Evolutionary conservation across 2,329 filamentous ascomycete species (phyloP).

Genomic region (Ophiostoma piceae): DNA sequence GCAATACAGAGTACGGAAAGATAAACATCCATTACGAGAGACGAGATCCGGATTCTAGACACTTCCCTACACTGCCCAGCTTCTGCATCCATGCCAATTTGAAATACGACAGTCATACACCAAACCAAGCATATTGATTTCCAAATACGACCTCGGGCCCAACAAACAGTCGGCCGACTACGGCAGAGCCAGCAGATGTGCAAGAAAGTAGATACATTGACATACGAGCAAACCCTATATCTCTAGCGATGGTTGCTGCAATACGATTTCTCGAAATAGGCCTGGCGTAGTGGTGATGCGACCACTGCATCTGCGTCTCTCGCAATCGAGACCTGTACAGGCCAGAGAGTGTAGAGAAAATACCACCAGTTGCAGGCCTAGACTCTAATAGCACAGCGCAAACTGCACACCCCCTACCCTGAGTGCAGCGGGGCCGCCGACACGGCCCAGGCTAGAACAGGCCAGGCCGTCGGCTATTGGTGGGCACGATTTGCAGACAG

Average conservation of each 20-base stretch:
- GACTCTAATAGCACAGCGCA: neutral
- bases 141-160: neutral
- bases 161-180: neutral
- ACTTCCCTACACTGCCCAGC: neutral
- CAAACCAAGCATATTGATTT: neutral
- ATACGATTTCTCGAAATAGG: neutral
- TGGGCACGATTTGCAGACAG: conserved; percentile 5
- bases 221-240: neutral
- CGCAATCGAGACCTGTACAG: neutral
- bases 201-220: neutral
- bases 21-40: neutral
- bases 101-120: neutral
- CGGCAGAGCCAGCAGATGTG: neutral
- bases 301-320: neutral
- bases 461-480: conserved; percentile 15
- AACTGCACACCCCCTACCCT: conserved; percentile 1
- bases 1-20: neutral
- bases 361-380: neutral
- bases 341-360: neutral
- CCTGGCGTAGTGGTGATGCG: neutral
- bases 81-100: neutral
- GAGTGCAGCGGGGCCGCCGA: conserved; percentile 7
- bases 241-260: neutral
- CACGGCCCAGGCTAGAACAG: conserved; percentile 1
- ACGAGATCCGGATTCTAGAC: neutral